These are phyloP conservation scores for Cordyceps tenuipes DNA, from an alignment of 2,329 filamentous ascomycete genomes.

Conservation along the genomic window DNA sequence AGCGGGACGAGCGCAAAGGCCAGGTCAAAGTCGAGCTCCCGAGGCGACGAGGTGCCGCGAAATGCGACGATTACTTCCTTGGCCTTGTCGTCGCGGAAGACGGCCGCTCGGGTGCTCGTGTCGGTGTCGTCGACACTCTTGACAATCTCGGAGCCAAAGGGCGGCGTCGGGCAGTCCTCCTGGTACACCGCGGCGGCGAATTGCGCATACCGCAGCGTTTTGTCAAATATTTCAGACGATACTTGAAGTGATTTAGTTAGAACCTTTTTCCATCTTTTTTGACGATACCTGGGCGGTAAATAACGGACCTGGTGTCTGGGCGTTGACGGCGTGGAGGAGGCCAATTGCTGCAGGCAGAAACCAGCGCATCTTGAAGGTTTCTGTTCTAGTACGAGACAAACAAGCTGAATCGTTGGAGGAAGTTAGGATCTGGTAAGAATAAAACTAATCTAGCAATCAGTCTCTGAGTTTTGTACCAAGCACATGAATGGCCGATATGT, in stretches of 20 bases:
- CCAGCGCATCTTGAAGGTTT: background rate
- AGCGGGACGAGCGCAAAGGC: slow-evolving; percentile 2
- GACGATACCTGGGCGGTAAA: background rate
- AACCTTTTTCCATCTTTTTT: background rate
- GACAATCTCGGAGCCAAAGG: slow-evolving; percentile 9
- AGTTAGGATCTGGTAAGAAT: too few species aligned
- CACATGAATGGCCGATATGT: too few species aligned
- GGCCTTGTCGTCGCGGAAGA: slow-evolving; percentile 10
- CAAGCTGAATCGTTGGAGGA: background rate
- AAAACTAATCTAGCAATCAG: too few species aligned
- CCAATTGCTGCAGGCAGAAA: background rate
- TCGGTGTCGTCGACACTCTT: slow-evolving; percentile 27
- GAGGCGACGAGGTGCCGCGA: slow-evolving; percentile 34
- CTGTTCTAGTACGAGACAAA: background rate
- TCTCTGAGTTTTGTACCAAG: background rate
- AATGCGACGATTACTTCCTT: slow-evolving; percentile 45
- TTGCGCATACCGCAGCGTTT: slow-evolving; percentile 1
- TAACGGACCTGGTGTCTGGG: background rate
- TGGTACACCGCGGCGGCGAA: slow-evolving; percentile 19
- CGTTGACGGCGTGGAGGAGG: background rate
- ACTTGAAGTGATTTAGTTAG: background rate
- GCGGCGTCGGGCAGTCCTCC: slow-evolving; percentile 35
- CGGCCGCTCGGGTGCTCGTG: slow-evolving; percentile 9
- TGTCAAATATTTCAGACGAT: slow-evolving; percentile 5
- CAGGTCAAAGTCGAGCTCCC: slow-evolving; percentile 5